Evolutionary conservation across 2,329 filamentous ascomycete genomes (phyloP), one percentile per base, ranked within the genome.

Genomic region (Trematosphaeria pertusa): DNA sequence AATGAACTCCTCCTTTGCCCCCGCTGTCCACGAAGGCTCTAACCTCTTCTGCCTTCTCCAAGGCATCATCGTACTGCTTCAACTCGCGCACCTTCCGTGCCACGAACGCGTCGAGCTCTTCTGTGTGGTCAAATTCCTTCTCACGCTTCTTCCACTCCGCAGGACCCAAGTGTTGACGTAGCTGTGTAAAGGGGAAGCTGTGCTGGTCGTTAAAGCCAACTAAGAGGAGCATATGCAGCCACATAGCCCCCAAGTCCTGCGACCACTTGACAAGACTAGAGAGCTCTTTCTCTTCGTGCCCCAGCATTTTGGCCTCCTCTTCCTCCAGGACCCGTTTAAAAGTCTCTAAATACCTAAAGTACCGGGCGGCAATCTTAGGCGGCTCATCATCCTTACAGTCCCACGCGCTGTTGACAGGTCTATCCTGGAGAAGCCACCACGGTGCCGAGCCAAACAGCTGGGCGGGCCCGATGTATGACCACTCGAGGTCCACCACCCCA

Each of bases 361-460:
- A 69, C 34, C 59, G 52, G 41, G 32, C 9, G n/a, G 52, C 46
- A 43, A 65, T 52, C 37, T 56, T 37, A 12, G 61, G 52, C 11
- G 48, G 54, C 52, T 69, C 44, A 14, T 56, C 58, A 12, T 41
- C 48, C 11, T 50, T 30, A 31, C 17, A 68, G 32, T 67, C 62
- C 64, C 62, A 69, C 4, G 40, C 31, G 30, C 31, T 43, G 32
- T 71, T 69, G 7, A 64, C 41, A 5, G 42, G 55, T 28, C 65
- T 54, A 18, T 69, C 64, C 48, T 58, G 54, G 30, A 71, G 63
- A 37, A 37, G 35, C 35, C 35, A 74, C 67, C 60, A 73, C 7
- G 65, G 71, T 34, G 67, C 64, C 7, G 67, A 71, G 47, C 54
- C 65, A 59, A 73, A 67, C 12, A 74, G 52, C 53, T 74, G 68